A percentile compares a stretch with the other conserved stretches of the same genome.
These are phyloP conservation scores for Sporisorium iseilematis-ciliati DNA, from an alignment of 1,284 basidiomycete species.

Conservation along the genomic window DNA sequence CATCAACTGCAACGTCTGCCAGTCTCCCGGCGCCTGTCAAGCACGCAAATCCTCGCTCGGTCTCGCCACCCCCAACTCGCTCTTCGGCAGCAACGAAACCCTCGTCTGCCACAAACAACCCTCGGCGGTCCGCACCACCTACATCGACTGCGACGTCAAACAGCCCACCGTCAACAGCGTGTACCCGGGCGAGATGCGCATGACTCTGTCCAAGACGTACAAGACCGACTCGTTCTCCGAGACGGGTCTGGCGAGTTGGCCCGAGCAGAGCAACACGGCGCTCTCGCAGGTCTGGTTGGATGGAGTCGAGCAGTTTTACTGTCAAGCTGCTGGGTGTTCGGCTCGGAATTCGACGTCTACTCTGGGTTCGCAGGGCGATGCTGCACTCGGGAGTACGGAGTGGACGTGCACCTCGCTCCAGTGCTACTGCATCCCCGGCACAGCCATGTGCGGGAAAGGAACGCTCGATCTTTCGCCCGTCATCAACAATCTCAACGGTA, in stretches of 20 bases:
- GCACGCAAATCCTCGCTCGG: constrained; percentile 32
- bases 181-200: constrained; percentile 51
- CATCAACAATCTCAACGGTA: constrained; percentile 56
- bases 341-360: constrained; percentile 43
- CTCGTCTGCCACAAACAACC: constrained; percentile 58
- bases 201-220: constrained; percentile 57
- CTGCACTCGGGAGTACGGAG: constrained; percentile 35
- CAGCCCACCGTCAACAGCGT: constrained; percentile 51
- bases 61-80: constrained; percentile 20
- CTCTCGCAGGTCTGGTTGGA: constrained; percentile 58
- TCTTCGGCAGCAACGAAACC: constrained; percentile 37
- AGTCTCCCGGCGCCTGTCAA: constrained; percentile 46
- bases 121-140: constrained; percentile 49
- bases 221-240: constrained; percentile 35
- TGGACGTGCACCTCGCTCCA: constrained; percentile 53
- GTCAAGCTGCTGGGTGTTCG: constrained; percentile 54
- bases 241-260: constrained; percentile 53
- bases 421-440: constrained; percentile 60
- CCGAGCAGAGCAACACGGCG: constrained; percentile 41
- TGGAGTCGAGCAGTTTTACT: constrained; percentile 63
- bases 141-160: constrained; percentile 50
- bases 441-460: constrained; percentile 50
- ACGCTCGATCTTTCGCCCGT: constrained; percentile 45
- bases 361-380: constrained; percentile 15
- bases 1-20: constrained; percentile 62